Evolutionary conservation across 2,329 filamentous ascomycete species (phyloP).

Genomic region (Whalleya microplaca): DNA sequence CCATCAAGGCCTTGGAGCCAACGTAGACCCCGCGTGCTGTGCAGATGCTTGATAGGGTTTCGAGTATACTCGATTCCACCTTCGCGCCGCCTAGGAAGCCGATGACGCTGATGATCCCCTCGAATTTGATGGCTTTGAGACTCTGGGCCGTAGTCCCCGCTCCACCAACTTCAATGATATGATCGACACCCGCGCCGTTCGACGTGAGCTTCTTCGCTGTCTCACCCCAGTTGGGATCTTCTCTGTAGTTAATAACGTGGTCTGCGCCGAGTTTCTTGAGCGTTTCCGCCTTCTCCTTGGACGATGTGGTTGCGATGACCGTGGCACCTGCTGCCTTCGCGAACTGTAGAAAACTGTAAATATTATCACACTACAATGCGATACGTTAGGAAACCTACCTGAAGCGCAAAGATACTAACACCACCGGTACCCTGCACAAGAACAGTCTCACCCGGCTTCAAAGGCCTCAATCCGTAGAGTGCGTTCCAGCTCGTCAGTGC

Average conservation of each 20-base stretch:
- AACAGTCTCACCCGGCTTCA: conserved; percentile 61
- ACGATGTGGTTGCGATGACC: conserved; percentile 54
- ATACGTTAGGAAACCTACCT: conserved; percentile 27
- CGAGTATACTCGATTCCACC: conserved; percentile 55
- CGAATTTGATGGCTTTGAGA: conserved; percentile 48
- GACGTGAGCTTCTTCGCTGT: conserved; percentile 47
- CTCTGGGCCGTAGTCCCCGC: conserved; percentile 48
- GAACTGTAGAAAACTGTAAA: conserved; percentile 39
- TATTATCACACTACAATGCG: not conserved
- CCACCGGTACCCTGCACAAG: conserved; percentile 74
- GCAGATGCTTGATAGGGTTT: conserved; percentile 46
- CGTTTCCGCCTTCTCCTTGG: conserved; percentile 46
- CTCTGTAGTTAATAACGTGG: conserved; percentile 55
- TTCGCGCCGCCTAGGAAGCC: conserved; percentile 48
- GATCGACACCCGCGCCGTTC: conserved; percentile 49
- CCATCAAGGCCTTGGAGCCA: conserved; percentile 44
- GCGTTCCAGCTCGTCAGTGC: conserved; percentile 69
- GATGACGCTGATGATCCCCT: conserved; percentile 50
- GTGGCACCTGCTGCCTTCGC: conserved; percentile 53
- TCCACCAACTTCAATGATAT: conserved; percentile 54
- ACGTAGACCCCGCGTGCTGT: conserved; percentile 47
- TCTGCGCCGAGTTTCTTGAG: conserved; percentile 53
- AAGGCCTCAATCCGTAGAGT: conserved; percentile 57
- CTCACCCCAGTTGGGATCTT: conserved; percentile 49
- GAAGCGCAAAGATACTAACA: conserved; percentile 68